Evolutionary conservation across 1,284 basidiomycete species (phyloP).

Genomic region (Inonotus hispidus): DNA sequence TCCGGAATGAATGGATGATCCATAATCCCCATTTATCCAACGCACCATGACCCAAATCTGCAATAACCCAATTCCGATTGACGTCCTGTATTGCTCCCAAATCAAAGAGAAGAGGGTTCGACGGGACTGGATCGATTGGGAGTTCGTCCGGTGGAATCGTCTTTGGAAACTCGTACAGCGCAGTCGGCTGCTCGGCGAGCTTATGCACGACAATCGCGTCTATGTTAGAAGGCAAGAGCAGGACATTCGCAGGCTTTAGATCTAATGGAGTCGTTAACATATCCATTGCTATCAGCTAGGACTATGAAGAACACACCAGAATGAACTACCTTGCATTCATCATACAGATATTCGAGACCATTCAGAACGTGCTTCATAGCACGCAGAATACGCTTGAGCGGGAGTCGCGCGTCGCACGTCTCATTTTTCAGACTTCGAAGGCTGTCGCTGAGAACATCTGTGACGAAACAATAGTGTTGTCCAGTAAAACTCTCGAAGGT

Average conservation of each 20-base stretch:
- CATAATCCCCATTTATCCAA: neutral
- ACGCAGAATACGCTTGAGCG: constrained; percentile 39
- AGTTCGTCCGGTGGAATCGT: constrained; percentile 16
- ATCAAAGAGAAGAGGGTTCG: neutral
- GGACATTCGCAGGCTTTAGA: constrained; percentile 44
- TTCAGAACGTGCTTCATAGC: constrained; percentile 42
- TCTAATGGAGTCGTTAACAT: constrained; percentile 24
- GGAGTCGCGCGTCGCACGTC: constrained; percentile 29
- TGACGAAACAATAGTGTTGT: constrained; percentile 41
- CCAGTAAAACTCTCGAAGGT: constrained; percentile 25
- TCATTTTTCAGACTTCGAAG: constrained; percentile 31
- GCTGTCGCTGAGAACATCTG: constrained; percentile 41
- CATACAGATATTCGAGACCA: constrained; percentile 44
- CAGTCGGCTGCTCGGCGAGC: constrained; percentile 17
- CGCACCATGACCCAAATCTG: constrained; percentile 12
- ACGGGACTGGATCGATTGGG: neutral
- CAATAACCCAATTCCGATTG: neutral
- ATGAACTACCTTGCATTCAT: constrained; percentile 37
- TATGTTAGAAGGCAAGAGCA: constrained; percentile 27
- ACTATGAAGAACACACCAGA: constrained; percentile 19
- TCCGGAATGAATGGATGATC: neutral
- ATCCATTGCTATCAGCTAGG: neutral
- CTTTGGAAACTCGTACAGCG: neutral
- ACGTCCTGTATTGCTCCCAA: neutral
- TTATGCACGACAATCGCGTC: constrained; percentile 16